Base-by-base conservation (phyloP, 768 basidiomycete species). In the Hypsizygus marmoreus region DNA sequence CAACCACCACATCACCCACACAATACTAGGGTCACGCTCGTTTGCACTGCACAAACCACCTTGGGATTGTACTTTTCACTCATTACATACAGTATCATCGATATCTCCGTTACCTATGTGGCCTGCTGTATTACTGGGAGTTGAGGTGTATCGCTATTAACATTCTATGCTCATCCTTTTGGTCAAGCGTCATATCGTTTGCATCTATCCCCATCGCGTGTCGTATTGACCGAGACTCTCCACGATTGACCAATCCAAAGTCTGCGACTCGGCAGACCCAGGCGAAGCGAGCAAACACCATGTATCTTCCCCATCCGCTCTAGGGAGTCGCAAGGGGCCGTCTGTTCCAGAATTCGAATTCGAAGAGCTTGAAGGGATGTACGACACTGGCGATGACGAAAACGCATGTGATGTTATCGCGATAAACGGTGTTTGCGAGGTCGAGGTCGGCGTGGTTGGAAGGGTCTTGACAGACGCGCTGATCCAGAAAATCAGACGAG, bases 261-360 rank as follows among this genome's bases (percentile, higher is more conserved):
- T 32, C 49, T 42, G 8, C 1, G 45, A 54, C 13, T 43, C 46
- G 6, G 14, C 40, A 7, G 37, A 44, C 25, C 40, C 48, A 40
- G 53, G 62, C 34, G 63, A 58, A 9, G 78, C 43, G 34, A 81
- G 52, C 29, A 81, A 42, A 53, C 67, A 72, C 63, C 73, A 71
- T 1, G 76, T 78, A 49, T 84, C 81, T 41, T 83, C 82, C 2
- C 75, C 77, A 31, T 81, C 73, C 9, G 40, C 53, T 20, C 73
- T 65, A 3, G 82, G 76, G 4, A 75, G 56, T 29, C 79, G 68
- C 4, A 62, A 43, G 0, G 74, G 72, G 0, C 59, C 55, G 22
- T 69, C 57, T 23, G 43, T 40, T 10, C 40, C 42, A 34, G 33
- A 6, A 22, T 26, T 32, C 19, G 8, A 53, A n/a, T 32, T 49